These are phyloP conservation scores for Mesostigma viride DNA, from an alignment of 139 green algal genomes.

Conservation along the genomic window DNA sequence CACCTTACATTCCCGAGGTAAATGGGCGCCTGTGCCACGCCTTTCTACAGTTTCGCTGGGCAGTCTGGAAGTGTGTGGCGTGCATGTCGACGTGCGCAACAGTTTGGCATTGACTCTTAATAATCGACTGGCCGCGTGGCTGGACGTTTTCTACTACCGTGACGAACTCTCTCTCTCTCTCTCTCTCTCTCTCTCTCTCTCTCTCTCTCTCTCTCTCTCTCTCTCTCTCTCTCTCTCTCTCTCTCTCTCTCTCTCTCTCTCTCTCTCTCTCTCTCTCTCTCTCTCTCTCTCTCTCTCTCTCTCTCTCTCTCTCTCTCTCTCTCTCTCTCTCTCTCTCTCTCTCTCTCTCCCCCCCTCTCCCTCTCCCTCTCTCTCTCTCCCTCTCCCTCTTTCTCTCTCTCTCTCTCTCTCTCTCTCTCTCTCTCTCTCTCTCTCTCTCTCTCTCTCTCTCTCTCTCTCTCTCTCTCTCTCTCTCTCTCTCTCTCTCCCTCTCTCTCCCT, in stretches of 20 bases:
- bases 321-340: slow-evolving; percentile 5
- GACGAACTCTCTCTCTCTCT: slow-evolving; percentile 5
- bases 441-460: slow-evolving; percentile 5
- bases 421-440: slow-evolving; percentile 5
- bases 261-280: slow-evolving; percentile 5
- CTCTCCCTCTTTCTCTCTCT: slow-evolving; percentile 1
- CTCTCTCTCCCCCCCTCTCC: background rate
- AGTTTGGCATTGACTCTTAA: too few relatives aligned
- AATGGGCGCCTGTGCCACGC: too few relatives aligned
- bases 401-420: slow-evolving; percentile 5
- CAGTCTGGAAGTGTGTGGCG: too few relatives aligned
- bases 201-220: slow-evolving; percentile 5
- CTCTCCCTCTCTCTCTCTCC: background rate
- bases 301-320: slow-evolving; percentile 5
- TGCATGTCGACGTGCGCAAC: too few relatives aligned
- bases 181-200: slow-evolving; percentile 5
- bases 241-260: slow-evolving; percentile 5
- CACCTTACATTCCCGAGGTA: too few relatives aligned
- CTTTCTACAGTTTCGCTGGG: too few relatives aligned
- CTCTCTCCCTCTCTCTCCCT: background rate
- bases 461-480: slow-evolving; percentile 5
- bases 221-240: slow-evolving; percentile 5
- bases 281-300: slow-evolving; percentile 5
- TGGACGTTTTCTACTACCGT: too few relatives aligned
- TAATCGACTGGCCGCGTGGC: too few relatives aligned